Base-by-base conservation (phyloP, 2,329 filamentous ascomycete genomes). In the Orbilia oligospora region DNA sequence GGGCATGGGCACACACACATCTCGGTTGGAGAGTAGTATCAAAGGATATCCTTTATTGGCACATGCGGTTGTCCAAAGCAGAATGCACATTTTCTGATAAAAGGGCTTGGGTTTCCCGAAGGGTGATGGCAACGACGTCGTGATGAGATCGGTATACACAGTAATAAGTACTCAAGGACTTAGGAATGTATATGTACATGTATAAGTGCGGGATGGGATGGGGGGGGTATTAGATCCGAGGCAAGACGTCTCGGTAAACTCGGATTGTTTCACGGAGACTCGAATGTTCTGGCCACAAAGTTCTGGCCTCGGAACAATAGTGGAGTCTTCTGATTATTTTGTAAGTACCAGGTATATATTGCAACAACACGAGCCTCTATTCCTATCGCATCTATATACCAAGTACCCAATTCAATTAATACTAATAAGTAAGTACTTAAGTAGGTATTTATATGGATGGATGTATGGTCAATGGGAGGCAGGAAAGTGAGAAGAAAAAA, bases 1-100 rank as follows among this genome's bases (percentile, higher is more conserved):
- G 9, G 41, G 9, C 27, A n/a, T 9, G 24, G 24, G 12, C 9
- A 49, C 36, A 69, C 71, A 36, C 16, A 77, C 92, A 85, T 95
- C 92, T 81, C 92, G 89, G 84, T 94, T 94, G 85, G 94, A 89
- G 83, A 93, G 86, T 73, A 93, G 86, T 81, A 94, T 91, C 77
- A 94, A 87, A 27, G 91, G 88, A 84, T 94, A 94, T 5, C 73
- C 73, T 36, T 71, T 53, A 81, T 88, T 87, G 6, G 92, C 92
- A 83, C 94, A 92, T 53, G 91, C 88, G 18, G 91, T 94, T 24
- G 91, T 93, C 75, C 93, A 86, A 49, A 94, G 86, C 56, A 90
- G 91, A 85, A 94, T 94, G 83, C 92, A 94, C 92, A 94, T 94
- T 24, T 61, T 44, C 18, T 10, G 10, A 9, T 36, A 9, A 36